These are phyloP conservation scores for Dactylellina sp. DNA, from an alignment of 2,329 filamentous ascomycete genomes.

Conservation along the genomic window DNA sequence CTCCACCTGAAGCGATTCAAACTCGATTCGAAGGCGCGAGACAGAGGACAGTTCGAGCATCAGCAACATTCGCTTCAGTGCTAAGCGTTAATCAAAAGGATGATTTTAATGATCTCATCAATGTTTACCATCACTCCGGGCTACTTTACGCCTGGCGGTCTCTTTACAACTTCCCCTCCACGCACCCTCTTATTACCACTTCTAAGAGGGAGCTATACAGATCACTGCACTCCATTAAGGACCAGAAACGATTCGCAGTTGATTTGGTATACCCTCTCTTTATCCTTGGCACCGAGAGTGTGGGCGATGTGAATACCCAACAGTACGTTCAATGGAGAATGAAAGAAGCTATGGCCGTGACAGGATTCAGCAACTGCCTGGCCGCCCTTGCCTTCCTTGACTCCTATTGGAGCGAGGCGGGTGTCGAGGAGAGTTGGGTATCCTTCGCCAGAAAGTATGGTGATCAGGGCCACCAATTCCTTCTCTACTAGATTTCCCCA, in stretches of 20 bases:
- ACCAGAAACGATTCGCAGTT: slow-evolving; percentile 53
- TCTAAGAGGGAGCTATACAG: slow-evolving; percentile 46
- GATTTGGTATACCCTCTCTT: slow-evolving; percentile 51
- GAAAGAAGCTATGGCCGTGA: slow-evolving; percentile 54
- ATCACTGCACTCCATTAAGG: slow-evolving; percentile 49
- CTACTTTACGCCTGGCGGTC: slow-evolving; percentile 54
- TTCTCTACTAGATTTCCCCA: slow-evolving; percentile 22
- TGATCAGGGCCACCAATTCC: slow-evolving; percentile 51
- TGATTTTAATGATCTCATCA: slow-evolving; percentile 44
- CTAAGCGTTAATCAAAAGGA: slow-evolving; percentile 47
- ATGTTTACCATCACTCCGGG: slow-evolving; percentile 48
- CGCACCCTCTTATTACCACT: slow-evolving; percentile 32
- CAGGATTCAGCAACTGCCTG: slow-evolving; percentile 52
- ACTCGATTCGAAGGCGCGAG: slow-evolving; percentile 50
- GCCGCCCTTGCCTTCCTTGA: slow-evolving; percentile 49
- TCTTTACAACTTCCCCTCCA: slow-evolving; percentile 48
- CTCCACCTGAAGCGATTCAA: slow-evolving; percentile 49
- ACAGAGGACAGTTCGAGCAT: slow-evolving; percentile 39
- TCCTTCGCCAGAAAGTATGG: slow-evolving; percentile 48
- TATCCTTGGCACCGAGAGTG: slow-evolving; percentile 48
- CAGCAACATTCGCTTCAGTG: slow-evolving; percentile 42
- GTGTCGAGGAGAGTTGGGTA: slow-evolving; percentile 52
- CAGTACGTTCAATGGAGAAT: slow-evolving; percentile 53
- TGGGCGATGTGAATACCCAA: slow-evolving; percentile 49
- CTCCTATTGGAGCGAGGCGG: slow-evolving; percentile 47